Evolutionary conservation across 768 basidiomycete genomes (phyloP).

Genomic region (Psilocybe azurescens): DNA sequence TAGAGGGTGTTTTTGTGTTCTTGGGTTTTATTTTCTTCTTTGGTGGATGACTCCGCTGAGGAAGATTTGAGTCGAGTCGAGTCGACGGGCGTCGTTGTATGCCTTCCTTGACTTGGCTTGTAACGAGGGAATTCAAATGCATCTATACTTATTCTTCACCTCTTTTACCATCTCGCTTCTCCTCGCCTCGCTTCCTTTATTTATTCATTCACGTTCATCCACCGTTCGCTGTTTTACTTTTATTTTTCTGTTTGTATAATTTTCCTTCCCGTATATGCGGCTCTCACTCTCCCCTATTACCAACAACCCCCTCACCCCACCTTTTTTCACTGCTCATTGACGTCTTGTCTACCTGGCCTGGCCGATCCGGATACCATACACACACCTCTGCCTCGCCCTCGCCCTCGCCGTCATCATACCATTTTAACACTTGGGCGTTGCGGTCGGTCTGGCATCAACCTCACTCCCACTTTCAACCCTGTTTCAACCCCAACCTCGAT

Average conservation of each 20-base stretch:
- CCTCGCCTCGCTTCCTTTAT: background rate
- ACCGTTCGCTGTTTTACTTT: background rate
- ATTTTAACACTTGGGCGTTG: background rate
- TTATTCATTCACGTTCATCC: background rate
- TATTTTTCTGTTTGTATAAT: background rate
- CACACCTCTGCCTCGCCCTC: background rate
- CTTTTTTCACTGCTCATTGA: background rate
- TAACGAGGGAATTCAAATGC: background rate
- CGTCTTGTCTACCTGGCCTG: background rate
- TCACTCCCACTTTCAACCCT: background rate
- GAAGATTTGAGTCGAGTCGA: background rate
- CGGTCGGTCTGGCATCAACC: background rate
- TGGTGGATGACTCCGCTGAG: background rate
- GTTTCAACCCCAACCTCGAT: background rate
- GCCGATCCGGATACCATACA: background rate
- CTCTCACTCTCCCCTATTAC: background rate
- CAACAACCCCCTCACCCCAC: background rate
- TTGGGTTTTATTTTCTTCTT: background rate
- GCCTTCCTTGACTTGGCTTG: background rate
- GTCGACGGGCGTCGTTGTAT: background rate
- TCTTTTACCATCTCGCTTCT: background rate
- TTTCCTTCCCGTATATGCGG: background rate
- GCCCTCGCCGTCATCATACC: background rate
- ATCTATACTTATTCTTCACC: background rate
- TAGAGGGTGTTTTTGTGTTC: background rate